Evolutionary conservation across 1,284 basidiomycete genomes (phyloP), one percentile per base, ranked within the genome.

Genomic region (Ceratobasidium sp.): DNA sequence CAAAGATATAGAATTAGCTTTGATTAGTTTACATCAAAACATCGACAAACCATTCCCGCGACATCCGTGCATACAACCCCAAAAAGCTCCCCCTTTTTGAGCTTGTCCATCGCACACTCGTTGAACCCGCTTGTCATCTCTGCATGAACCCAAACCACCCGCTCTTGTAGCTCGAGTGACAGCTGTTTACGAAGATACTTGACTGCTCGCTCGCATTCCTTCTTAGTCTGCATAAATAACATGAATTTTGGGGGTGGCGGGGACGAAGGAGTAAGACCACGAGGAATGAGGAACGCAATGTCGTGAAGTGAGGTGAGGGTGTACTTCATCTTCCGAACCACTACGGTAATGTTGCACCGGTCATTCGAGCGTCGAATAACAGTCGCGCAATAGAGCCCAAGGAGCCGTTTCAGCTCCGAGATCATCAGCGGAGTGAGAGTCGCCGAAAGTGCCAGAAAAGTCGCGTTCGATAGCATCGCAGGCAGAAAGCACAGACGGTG

Each of bases 341-440:
- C 51, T 15, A 28, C 53, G 18, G 15, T 49, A 26, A 77, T 55
- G 23, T 77, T 77, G 2, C n/a, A 33, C 42, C 76, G 76, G 49
- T 77, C 76, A 18, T 77, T 77, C 12, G 76, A 77, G 51, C 66
- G 56, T 23, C 55, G 70, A 60, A 72, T 26, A 10, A 72, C 10
- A 12, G 44, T 18, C 2, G 28, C 13, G 26, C 53, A 18, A 26
- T 44, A 15, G 2, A 76, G 49, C 18, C 73, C 61, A 6, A 76
- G 61, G 20, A 20, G 53, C 12, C 12, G 39, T 15, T 55, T 64
- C 6, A 76, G 13, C 39, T 76, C 26, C 13, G 23, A n/a, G 10
- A 66, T 15, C 44, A 64, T 53, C 7, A 4, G 12, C 9, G 72
- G 28, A 13, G 72, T 51, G 20, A 72, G 70, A 23, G 70, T 72